Evolutionary conservation across 208 protist genomes (phyloP), one percentile per base, ranked within the genome.

Genomic region (Acanthamoeba sp.): DNA sequence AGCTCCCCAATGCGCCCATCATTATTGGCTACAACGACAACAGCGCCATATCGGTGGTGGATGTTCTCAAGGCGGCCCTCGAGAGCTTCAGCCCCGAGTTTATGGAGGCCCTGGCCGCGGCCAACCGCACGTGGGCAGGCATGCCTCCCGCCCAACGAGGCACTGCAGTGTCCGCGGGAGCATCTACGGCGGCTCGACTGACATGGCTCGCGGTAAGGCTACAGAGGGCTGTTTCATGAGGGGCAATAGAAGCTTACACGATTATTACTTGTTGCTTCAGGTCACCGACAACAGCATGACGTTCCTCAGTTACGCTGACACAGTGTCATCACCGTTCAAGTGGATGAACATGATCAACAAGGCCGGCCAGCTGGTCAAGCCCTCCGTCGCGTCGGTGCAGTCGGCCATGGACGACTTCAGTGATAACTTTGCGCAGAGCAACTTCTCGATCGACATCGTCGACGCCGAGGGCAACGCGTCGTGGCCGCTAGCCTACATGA

Each of bases 291-390:
- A 71, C 36, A 48, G 36, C 42, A 91, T 91, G 84, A 91, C 84
- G 9, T 66, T 91, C 38, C 34, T 91, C 42, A 66, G 20, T 52
- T 91, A 71, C 36, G 29, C 48, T 34, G 52, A 69, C 36, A 40
- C 52, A 40, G 27, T 29, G 27, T 55, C 76, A 14, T 22, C 42
- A 40, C 18, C 34, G 10, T 55, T 91, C 84, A 59, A 59, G 57
- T 71, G 84, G 57, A 66, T 91, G 84, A 48, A 71, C 42, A 69
- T 91, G 84, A 66, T 52, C 32, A 91, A 91, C 84, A 91, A 48
- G 57, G 84, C 84, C 29, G 84, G 84, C 84, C 38, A 69, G 29
- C 2, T 42, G 20, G 84, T 91, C 5, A 6, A 1, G 29, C 84
- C 84, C 84, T 91, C 84, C 27, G 9, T 69, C 27, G 84, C 2